phyloP scores from a whole-genome alignment of 2,329 filamentous ascomycete species.

The Gremmenia infestans region DNA sequence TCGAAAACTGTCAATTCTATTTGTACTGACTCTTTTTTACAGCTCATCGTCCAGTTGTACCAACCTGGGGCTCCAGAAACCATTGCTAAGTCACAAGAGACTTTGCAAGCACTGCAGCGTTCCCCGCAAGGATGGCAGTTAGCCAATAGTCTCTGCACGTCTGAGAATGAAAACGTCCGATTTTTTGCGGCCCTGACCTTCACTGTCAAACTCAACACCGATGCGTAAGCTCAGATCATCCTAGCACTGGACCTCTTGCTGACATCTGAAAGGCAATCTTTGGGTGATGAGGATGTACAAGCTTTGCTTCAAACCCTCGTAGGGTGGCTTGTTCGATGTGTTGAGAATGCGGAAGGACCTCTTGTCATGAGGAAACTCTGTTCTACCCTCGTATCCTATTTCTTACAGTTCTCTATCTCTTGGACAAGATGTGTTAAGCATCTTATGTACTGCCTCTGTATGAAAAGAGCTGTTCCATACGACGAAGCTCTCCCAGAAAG shows the following conservation, averaged over 20 bases:
- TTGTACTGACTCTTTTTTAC: slow-evolving; percentile 5
- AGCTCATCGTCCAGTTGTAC: slow-evolving; percentile 48
- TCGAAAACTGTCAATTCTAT: not conserved
- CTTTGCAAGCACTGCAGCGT: slow-evolving; percentile 72
- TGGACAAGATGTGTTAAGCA: slow-evolving; percentile 65
- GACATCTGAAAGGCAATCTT: slow-evolving; percentile 36
- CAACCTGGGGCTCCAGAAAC: slow-evolving; percentile 38
- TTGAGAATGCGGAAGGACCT: slow-evolving; percentile 46
- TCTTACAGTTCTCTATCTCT: slow-evolving; percentile 61
- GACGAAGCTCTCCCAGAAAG: slow-evolving; percentile 43
- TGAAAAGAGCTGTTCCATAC: slow-evolving; percentile 42
- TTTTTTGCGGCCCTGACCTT: slow-evolving; percentile 94
- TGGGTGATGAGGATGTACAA: slow-evolving; percentile 44
- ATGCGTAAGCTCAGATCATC: slow-evolving; percentile 52
- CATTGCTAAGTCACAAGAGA: slow-evolving; percentile 58
- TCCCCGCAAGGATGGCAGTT: slow-evolving; percentile 81
- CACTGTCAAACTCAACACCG: slow-evolving; percentile 91
- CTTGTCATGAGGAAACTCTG: slow-evolving; percentile 71
- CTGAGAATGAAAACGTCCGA: slow-evolving; percentile 67
- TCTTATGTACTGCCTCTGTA: slow-evolving; percentile 54
- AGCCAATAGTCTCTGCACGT: slow-evolving; percentile 68
- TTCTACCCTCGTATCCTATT: slow-evolving; percentile 71
- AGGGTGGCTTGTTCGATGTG: slow-evolving; percentile 54
- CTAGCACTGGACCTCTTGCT: slow-evolving; percentile 4
- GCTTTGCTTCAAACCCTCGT: slow-evolving; percentile 57